Base-by-base conservation (phyloP, 306 rosid species). In the Dryas octopetala region DNA sequence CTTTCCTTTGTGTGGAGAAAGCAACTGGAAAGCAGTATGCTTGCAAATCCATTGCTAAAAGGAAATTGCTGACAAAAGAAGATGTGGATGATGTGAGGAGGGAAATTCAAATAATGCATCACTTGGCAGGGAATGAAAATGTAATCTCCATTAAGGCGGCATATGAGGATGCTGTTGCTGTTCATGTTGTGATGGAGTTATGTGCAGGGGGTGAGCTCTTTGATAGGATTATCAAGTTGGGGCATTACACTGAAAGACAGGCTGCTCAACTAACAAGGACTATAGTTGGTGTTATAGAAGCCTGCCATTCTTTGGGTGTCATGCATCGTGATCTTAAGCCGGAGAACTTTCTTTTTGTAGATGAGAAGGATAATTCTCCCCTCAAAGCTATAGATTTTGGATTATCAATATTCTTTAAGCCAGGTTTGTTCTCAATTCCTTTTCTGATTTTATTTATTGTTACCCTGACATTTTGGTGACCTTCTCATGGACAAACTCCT, bases 241-340 rank as follows among this genome's bases (percentile, higher is more conserved):
- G 97, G 4, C 93, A 89, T 89, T 94, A 83, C 79, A 77, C 93
- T 0, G 98, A 94, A 73, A 86, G 85, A 78, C 86, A 87, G 79
- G 98, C 98, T 8, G 97, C 98, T 28, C 79, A 77, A 17, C 81
- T 94, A 41, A 86, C 91, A 10, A 83, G 89, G 86, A 90, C 88
- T 53, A 83, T 94, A 6, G 90, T 91, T 59, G 91, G 93, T 66
- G 96, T 90, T 14, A 83, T 91, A 69, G 89, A 94, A 78, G 84
- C 91, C n/a, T 94, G 98, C 76, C 98, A 94, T 78, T 80, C 96
- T 68, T 86, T 91, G 43, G 97, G 98, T 47, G 98, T 94, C 12
- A 94, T 94, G 98, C 98, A 94, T 71, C 88, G 98, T 1, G 98
- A 94, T 77, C 96, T 94, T 57, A 94, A 94, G 83, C 98, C 98